Percentiles rank a stretch among this genome's conserved stretches.
These are phyloP conservation scores for Botrytis pseudocinerea DNA, from an alignment of 2,329 filamentous ascomycete species.

Conservation along the genomic window DNA sequence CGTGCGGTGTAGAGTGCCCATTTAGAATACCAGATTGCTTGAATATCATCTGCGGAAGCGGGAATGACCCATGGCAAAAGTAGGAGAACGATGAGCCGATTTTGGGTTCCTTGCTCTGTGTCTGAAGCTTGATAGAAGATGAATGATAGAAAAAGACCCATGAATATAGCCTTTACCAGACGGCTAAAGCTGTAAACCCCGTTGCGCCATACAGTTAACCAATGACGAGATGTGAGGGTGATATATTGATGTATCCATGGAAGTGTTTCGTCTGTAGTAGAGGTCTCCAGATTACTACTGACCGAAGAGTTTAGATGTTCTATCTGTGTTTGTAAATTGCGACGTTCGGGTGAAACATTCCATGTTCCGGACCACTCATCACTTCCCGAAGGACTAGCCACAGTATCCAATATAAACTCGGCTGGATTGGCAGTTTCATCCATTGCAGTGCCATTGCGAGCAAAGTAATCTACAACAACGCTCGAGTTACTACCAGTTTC, in stretches of 20 bases:
- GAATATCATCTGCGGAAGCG: neutral
- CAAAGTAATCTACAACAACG: neutral
- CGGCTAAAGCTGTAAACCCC: neutral
- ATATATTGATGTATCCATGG: neutral
- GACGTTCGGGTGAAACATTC: neutral
- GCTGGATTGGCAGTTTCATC: neutral
- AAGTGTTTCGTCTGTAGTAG: neutral
- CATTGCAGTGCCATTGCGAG: neutral
- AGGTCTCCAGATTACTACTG: neutral
- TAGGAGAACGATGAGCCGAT: neutral
- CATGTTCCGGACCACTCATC: neutral
- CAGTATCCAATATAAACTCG: neutral
- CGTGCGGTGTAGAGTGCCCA: neutral
- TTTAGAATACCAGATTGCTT: slow-evolving; percentile 4
- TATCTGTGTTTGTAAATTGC: neutral
- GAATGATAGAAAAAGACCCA: neutral
- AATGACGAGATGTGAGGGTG: neutral
- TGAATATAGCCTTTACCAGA: neutral
- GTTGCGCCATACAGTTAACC: neutral
- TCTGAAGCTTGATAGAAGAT: neutral
- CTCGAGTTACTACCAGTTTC: neutral
- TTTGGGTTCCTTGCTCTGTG: neutral
- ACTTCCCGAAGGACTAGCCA: neutral
- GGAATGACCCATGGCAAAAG: neutral
- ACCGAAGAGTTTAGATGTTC: neutral